Conservation (phyloP, 1,284 basidiomycete species). For the Pseudozyma flocculosa region DNA sequence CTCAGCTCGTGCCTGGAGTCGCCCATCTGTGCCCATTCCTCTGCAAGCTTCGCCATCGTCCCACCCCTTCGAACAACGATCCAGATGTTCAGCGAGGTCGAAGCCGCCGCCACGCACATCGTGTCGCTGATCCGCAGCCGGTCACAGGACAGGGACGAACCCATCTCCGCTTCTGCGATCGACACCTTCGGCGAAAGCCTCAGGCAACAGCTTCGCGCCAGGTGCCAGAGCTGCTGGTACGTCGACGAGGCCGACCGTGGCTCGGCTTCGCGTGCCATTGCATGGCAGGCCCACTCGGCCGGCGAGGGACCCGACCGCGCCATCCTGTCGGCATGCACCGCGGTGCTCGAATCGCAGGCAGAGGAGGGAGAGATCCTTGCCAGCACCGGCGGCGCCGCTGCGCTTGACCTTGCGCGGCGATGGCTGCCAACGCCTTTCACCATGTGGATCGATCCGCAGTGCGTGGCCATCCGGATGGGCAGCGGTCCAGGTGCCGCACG, state of each 20-base stretch:
- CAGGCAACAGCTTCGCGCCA: constrained; percentile 27
- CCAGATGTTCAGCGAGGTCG: constrained; percentile 39
- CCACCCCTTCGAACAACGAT: constrained; percentile 1
- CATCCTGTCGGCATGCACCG: constrained; percentile 24
- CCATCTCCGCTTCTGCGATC: constrained; percentile 12
- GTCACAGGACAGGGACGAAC: constrained; percentile 1
- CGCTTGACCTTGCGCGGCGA: constrained; percentile 10
- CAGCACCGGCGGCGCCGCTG: constrained; percentile 5
- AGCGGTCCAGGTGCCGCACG: constrained; percentile 28
- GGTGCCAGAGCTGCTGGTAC: constrained; percentile 27
- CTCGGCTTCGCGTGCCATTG: constrained; percentile 28
- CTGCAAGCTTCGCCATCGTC: no score
- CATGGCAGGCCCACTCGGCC: constrained; percentile 37
- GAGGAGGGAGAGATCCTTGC: constrained; percentile 18
- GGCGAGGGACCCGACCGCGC: constrained; percentile 38
- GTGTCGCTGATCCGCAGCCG: constrained; percentile 10
- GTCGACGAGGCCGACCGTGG: constrained; percentile 23
- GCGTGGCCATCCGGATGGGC: constrained; percentile 40
- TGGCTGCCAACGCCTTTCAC: constrained; percentile 34
- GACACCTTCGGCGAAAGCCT: constrained; percentile 25
- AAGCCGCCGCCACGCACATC: constrained; percentile 33
- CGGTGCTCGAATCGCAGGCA: constrained; percentile 11
- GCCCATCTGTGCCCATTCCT: no score
- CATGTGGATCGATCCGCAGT: constrained; percentile 49
- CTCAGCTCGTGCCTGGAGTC: no score